These are phyloP conservation scores for Ustilago loliicola DNA, from an alignment of 1,284 basidiomycete genomes.

Conservation along the genomic window DNA sequence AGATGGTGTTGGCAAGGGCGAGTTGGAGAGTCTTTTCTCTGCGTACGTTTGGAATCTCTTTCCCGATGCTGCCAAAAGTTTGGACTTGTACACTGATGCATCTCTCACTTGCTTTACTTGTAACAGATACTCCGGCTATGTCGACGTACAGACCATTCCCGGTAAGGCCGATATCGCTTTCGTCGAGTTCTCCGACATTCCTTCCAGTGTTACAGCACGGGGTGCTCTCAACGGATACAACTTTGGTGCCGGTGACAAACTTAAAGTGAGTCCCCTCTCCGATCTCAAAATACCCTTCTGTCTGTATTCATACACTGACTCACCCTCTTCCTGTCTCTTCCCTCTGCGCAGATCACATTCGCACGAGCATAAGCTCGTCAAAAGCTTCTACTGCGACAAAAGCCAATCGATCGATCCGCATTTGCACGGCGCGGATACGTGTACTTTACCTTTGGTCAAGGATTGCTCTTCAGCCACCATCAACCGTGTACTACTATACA, in stretches of 20 bases:
- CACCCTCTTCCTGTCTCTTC: not conserved
- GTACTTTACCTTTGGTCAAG: constrained; percentile 20
- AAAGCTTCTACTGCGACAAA: not conserved
- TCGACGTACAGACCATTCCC: constrained; percentile 66
- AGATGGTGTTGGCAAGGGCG: constrained; percentile 49
- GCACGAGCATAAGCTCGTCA: constrained; percentile 34
- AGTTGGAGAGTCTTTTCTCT: constrained; percentile 63
- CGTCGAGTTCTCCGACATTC: constrained; percentile 65
- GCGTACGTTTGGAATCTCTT: constrained; percentile 35
- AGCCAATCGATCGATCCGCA: constrained; percentile 48
- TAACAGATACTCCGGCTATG: constrained; percentile 56
- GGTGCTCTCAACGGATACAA: constrained; percentile 66
- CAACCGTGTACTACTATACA: constrained; percentile 26
- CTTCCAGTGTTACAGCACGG: constrained; percentile 58
- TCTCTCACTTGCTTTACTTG: not conserved
- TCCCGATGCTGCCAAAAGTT: not conserved
- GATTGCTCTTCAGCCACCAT: constrained; percentile 2
- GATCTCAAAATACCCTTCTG: no score
- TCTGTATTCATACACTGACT: not conserved
- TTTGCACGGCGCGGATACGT: constrained; percentile 51
- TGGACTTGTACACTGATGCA: not conserved
- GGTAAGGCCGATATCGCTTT: constrained; percentile 68
- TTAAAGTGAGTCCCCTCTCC: constrained; percentile 51
- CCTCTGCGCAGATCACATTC: constrained; percentile 49
- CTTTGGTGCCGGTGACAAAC: constrained; percentile 62